phyloP scores from a whole-genome alignment of 169 alveolate genomes.

The Theileria sp. region DNA sequence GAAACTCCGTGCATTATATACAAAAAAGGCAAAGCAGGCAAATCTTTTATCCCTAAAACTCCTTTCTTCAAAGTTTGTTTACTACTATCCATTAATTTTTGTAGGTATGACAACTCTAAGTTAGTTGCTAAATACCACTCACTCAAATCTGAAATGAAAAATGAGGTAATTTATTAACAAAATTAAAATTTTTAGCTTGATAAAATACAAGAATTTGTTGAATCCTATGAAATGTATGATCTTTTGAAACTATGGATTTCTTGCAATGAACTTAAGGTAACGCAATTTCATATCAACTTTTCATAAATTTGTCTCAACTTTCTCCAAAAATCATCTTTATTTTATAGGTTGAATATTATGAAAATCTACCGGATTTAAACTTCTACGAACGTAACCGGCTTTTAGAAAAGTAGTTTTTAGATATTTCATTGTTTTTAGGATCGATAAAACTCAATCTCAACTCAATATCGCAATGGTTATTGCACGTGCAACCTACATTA shows the following conservation, averaged over 20 bases:
- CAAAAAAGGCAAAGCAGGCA: slow-evolving; percentile 22
- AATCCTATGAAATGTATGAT: slow-evolving; percentile 41
- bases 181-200: slow-evolving; percentile 10
- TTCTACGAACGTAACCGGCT: slow-evolving; percentile 40
- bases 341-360: slow-evolving; percentile 57
- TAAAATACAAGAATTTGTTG: slow-evolving; percentile 40
- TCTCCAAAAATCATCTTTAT: too few relatives aligned
- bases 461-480: slow-evolving; percentile 40
- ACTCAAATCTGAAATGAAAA: slow-evolving; percentile 42
- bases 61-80: slow-evolving; percentile 15
- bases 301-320: neutral
- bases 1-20: slow-evolving; percentile 24
- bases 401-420: slow-evolving; percentile 23
- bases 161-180: slow-evolving; percentile 28
- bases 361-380: slow-evolving; percentile 36
- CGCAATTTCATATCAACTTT: neutral
- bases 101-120: slow-evolving; percentile 44
- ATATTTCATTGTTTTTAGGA: slow-evolving; percentile 15
- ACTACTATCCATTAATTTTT: neutral
- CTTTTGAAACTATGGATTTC: slow-evolving; percentile 56
- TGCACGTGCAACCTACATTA: slow-evolving; percentile 60
- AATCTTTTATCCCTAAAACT: slow-evolving; percentile 16
- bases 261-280: slow-evolving; percentile 62
- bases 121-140: slow-evolving; percentile 39
- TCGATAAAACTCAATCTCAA: slow-evolving; percentile 49